Base-by-base conservation (phyloP, 805 yeast genomes). In the Tetrapisispora iriomotensis region DNA sequence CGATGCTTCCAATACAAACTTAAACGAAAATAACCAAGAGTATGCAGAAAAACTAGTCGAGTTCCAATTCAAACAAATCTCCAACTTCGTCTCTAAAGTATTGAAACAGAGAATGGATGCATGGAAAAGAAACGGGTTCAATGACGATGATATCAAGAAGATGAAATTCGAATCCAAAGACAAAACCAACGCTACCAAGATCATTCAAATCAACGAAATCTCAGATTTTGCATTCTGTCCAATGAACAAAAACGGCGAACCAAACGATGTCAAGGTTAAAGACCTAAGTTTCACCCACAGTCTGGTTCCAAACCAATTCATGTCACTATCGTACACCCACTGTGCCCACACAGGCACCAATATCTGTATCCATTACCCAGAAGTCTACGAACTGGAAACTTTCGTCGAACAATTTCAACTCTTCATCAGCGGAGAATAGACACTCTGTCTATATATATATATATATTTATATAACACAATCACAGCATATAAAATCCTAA, bases 391-490 rank as follows among this genome's bases (percentile, higher is more conserved):
- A n/a, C 45, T 56, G 48, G 60, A 56, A 23, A 26, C 42, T 6
- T 56, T 56, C 32, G 56, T 58, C 1, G 53, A 54, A 17, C 46
- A 51, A 21, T 51, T 56, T 35, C 55, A 55, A 42, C 26, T 50
- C 5, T 51, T 57, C 15, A 40, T 58, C 17, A 20, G 24, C 8
- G 29, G 27, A n/a, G 25, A 34, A 6, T 27, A 19, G 8, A 28
- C 22, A 8, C 6, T 13, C 21, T 3, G 7, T n/a, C 12, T 5
- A 3, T 18, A 9, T 17, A 6, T 14, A 17, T 22, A 8, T 8
- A 25, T 13, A 25, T 25, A 25, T 13, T 13, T 25, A 25, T 23
- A 23, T 23, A 23, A 23, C n/a, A n/a, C n/a, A n/a, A n/a, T n/a
- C n/a, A n/a, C n/a, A n/a, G n/a, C n/a, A n/a, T n/a, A n/a, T n/a